Evolutionary conservation across 352 stramenopile species (phyloP), one percentile per base, ranked within the genome.

Genomic region (Globisporangium ultimum): DNA sequence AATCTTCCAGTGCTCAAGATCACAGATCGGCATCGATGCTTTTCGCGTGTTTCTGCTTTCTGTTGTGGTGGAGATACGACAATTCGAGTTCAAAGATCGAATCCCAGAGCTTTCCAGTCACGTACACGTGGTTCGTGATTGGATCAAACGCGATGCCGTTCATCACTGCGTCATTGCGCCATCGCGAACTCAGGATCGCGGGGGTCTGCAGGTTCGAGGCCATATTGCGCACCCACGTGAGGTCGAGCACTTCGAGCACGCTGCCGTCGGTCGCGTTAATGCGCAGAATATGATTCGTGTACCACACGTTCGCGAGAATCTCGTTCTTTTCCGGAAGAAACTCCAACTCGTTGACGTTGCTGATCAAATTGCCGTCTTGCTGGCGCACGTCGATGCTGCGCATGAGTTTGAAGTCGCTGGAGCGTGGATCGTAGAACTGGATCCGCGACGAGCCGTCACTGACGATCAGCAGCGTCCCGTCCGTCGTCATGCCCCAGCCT

Each of bases 291-390:
- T 82, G 36, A 59, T 89, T 74, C 48, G 82, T 63, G 58, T 89
- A 88, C 88, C 88, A 97, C 18, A 96, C 80, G 56, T 97, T 97
- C 15, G 88, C 88, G 11, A 95, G 72, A 20, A 97, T 71, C 56
- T 93, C 82, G 32, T 96, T 68, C 52, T 91, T 77, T 5, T 76
- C 85, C 22, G 91, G 65, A 1, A 94, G 80, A 47, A 75, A 95
- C 73, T 97, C 88, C 46, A 97, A 76, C 53, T 97, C 88, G 67
- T 97, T 97, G 52, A 96, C 56, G 34, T 86, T 76, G 17, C 32
- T 61, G 47, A 96, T 64, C 0, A 53, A 36, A 36, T 67, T 55
- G 53, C 78, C 79, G 62, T 81, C 40, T 24, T 3, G 13, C 28
- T 73, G 41, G 45, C 71, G 70, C 20, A 94, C 83, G 18, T 65